Base-by-base conservation (phyloP, 371 early-diverging fungal species). In the Mortierella polycephala region DNA sequence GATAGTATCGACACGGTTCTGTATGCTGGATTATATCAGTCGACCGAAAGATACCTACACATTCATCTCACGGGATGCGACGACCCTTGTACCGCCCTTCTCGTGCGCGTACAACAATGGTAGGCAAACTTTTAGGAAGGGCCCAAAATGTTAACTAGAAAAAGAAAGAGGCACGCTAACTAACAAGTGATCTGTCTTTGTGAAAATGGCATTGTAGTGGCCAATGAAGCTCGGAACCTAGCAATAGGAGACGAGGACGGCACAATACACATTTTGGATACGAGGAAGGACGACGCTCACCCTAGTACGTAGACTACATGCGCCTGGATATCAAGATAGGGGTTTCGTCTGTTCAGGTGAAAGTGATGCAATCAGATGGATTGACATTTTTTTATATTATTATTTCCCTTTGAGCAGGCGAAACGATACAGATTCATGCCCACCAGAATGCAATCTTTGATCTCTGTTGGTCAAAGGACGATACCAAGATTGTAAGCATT, bases 161-260 rank as follows among this genome's bases (percentile, higher is more conserved):
- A 56, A 18, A 37, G 37, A 18, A 12, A 56, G 5, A 2, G 40
- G 9, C n/a, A 8, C 10, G 13, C 50, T n/a, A 18, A 18, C 5
- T 47, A 21, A 13, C 7, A 39, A 12, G 60, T 39, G 1, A 20
- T 51, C 45, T 45, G 14, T 0, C 18, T 1, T 44, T 13, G 40
- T 56, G 18, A 63, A 42, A 0, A 41, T 18, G 16, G n/a, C 37
- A 12, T 37, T 7, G 11, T 65, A 77, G 79, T 69, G 47, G 69
- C 69, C 16, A 79, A 79, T 14, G 73, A 63, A 8, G 80, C 73
- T 20, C 53, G 80, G 42, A 69, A 79, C 46, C 63, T 79, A 23
- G 80, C 80, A 7, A 63, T 79, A 1, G 80, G 80, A n/a, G 80
- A 79, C 16, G 80, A 79, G 39, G 80, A 79, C 41, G 80, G 80